Evolutionary conservation across 805 yeast genomes (phyloP).

Genomic region (Clavispora asparagi): DNA sequence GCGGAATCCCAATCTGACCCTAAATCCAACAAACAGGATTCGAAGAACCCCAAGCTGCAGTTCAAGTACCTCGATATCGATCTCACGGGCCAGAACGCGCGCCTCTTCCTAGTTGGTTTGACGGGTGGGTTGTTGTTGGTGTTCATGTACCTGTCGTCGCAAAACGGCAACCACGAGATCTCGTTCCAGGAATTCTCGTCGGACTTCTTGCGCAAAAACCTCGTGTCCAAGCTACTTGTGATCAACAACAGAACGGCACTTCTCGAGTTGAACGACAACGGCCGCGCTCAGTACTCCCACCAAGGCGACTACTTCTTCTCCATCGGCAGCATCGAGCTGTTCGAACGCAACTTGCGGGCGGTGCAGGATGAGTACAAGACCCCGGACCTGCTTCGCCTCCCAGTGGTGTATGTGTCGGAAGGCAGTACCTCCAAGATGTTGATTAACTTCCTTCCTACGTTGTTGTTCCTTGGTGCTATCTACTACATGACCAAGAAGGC

Average conservation of each 20-base stretch:
- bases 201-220: conserved; percentile 67
- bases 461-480: conserved; percentile 82
- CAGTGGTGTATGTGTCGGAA: conserved; percentile 73
- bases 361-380: conserved; percentile 70
- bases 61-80: conserved; percentile 19
- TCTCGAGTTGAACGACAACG: conserved; percentile 60
- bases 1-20: conserved; percentile 5
- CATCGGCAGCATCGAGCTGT: conserved; percentile 84
- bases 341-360: conserved; percentile 71
- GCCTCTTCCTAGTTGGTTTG: conserved; percentile 28
- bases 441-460: conserved; percentile 81
- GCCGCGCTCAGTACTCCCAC: conserved; percentile 43
- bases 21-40: conserved; percentile 4
- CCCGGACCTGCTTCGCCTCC: conserved; percentile 61
- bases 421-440: conserved; percentile 61
- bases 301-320: conserved; percentile 48
- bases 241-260: conserved; percentile 73
- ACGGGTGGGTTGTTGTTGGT: conserved; percentile 24
- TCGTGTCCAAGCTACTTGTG: conserved; percentile 68
- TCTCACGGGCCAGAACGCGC: conserved; percentile 18
- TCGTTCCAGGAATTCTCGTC: conserved; percentile 91
- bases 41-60: conserved; percentile 5
- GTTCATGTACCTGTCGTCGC: conserved; percentile 16
- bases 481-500: conserved; percentile 74
- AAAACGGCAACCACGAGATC: conserved; percentile 42